Conservation (phyloP, 257 asterid species). For the Solanum chmielewskii region DNA sequence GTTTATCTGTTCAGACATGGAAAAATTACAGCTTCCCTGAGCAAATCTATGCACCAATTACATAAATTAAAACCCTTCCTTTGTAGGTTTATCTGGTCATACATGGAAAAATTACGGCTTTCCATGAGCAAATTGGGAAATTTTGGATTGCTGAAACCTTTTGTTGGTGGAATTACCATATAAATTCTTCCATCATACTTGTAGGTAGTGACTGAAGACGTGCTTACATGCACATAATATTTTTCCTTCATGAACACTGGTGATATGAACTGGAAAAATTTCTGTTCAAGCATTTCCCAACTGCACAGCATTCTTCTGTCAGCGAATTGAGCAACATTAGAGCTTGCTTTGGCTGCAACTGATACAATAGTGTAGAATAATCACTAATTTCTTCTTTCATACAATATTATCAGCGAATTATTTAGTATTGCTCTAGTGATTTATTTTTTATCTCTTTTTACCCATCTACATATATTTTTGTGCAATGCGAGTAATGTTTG, state of each 20-base stretch:
- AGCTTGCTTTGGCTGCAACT: not conserved
- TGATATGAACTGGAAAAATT: not conserved
- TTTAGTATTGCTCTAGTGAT: not conserved
- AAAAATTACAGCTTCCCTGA: not conserved
- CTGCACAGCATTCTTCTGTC: not conserved
- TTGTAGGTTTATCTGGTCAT: not conserved
- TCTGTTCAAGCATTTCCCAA: not conserved
- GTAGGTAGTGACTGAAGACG: not conserved
- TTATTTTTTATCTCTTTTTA: not conserved
- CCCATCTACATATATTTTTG: not conserved
- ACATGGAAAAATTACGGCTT: not conserved
- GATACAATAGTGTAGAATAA: not conserved
- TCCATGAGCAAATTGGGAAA: not conserved
- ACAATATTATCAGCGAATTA: not conserved
- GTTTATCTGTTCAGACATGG: not conserved
- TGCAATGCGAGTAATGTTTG: not conserved
- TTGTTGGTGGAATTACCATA: not conserved
- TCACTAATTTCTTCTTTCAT: not conserved
- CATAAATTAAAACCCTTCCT: not conserved
- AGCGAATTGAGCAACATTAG: not conserved
- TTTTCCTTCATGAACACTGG: not conserved
- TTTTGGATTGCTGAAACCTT: not conserved
- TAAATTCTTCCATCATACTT: not conserved
- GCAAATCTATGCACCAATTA: not conserved
- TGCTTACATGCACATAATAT: not conserved